Conservation (phyloP, 2,329 filamentous ascomycete species). For the Zelopaecilomyces penicillatus region DNA sequence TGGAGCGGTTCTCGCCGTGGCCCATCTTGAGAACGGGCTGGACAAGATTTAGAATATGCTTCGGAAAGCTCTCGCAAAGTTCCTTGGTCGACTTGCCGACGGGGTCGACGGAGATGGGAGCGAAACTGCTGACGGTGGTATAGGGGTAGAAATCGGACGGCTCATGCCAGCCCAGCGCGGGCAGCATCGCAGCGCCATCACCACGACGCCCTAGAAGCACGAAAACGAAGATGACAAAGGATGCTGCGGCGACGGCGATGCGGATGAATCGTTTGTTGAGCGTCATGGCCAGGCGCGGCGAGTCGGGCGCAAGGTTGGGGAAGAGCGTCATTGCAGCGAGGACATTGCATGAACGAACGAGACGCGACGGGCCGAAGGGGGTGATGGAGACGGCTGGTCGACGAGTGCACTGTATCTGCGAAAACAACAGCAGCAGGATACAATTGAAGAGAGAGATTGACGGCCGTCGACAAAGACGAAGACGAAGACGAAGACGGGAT, state of each 20-base stretch:
- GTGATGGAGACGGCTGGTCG: too few species aligned
- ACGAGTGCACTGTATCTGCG: too few species aligned
- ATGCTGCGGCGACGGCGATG: constrained; percentile 16
- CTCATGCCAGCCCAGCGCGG: background rate
- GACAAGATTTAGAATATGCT: constrained; percentile 21
- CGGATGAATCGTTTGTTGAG: constrained; percentile 25
- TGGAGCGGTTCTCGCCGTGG: constrained; percentile 19
- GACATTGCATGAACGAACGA: constrained; percentile 3
- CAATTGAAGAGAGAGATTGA: too few species aligned
- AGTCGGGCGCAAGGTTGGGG: constrained; percentile 5
- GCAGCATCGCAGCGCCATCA: background rate
- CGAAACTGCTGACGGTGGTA: constrained; percentile 21
- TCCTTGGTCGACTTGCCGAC: constrained; percentile 16
- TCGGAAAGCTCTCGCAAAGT: constrained; percentile 24
- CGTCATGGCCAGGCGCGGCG: constrained; percentile 11
- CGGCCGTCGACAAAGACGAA: too few species aligned
- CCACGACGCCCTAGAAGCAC: constrained; percentile 16
- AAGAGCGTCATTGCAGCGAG: constrained; percentile 7
- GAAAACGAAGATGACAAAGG: constrained; percentile 16
- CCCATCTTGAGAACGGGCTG: constrained; percentile 27
- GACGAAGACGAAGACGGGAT: too few species aligned
- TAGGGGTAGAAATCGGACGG: constrained; percentile 16
- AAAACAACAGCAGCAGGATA: too few species aligned
- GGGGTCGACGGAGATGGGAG: constrained; percentile 20
- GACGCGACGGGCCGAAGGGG: too few species aligned